Evolutionary conservation across 1,284 basidiomycete genomes (phyloP).

Genomic region (Ustilago shanxiensis): DNA sequence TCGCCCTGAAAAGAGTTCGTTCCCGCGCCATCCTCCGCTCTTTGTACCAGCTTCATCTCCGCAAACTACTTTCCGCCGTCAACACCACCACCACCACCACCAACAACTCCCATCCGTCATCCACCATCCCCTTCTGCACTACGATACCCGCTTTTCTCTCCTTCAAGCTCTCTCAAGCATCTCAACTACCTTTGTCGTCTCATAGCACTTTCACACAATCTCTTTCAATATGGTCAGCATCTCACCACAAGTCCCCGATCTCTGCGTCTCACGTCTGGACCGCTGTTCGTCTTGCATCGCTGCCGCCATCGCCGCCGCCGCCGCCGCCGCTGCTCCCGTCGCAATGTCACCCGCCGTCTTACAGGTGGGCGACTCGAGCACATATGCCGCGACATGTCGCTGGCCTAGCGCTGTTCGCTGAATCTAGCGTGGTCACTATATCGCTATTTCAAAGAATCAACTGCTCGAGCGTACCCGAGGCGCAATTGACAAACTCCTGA

Average conservation of each 20-base stretch:
- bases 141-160: not conserved
- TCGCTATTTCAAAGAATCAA: not conserved
- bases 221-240: slow-evolving; percentile 45
- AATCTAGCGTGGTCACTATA: not conserved
- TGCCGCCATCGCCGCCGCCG: slow-evolving; percentile 20
- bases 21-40: not conserved
- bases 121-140: not conserved
- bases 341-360: not conserved
- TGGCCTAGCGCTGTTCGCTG: slow-evolving; percentile 8
- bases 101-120: not conserved
- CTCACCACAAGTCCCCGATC: slow-evolving; percentile 16
- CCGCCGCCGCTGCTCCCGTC: slow-evolving; percentile 12
- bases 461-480: not conserved
- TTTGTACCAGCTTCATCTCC: not conserved
- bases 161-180: slow-evolving; percentile 15
- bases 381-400: not conserved
- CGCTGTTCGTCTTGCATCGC: slow-evolving; percentile 19
- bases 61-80: too few species aligned
- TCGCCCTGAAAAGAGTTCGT: not conserved
- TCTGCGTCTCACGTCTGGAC: slow-evolving; percentile 4
- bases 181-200: not conserved
- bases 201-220: not conserved
- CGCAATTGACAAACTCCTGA: too few species aligned
- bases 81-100: not conserved
- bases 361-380: not conserved